Conservation (phyloP, 805 yeast species). For the Candida ulmi region DNA sequence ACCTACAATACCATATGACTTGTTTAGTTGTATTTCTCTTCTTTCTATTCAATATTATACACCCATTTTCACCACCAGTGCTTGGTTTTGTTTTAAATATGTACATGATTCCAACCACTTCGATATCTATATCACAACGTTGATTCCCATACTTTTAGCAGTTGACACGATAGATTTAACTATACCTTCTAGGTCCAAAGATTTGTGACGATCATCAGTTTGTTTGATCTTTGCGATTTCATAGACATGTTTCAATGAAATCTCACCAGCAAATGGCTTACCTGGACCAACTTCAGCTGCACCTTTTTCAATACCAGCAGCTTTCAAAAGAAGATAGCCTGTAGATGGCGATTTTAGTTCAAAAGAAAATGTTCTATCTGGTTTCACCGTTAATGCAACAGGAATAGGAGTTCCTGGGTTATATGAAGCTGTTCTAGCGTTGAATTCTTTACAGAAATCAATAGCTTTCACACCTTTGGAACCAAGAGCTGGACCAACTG, state of each 20-base stretch:
- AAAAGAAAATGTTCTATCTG: conserved; percentile 87
- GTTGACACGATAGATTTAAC: conserved; percentile 81
- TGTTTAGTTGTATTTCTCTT: too few relatives aligned
- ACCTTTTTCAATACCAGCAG: conserved; percentile 79
- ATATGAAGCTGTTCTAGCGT: conserved; percentile 89
- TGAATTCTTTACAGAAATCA: conserved; percentile 96
- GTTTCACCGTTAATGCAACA: conserved; percentile 74
- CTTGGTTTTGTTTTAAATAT: too few relatives aligned
- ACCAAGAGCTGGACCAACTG: conserved; percentile 98
- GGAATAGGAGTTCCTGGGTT: conserved; percentile 90
- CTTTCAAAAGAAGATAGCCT: conserved; percentile 75
- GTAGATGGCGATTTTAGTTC: conserved; percentile 91
- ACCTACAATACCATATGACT: too few relatives aligned
- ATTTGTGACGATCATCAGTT: conserved; percentile 73
- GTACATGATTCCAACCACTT: conserved; percentile 1
- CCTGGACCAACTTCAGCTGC: conserved; percentile 53
- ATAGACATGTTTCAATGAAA: conserved; percentile 82
- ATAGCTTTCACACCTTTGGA: conserved; percentile 98
- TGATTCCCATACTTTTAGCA: conserved; percentile 86
- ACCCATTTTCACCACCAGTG: too few relatives aligned
- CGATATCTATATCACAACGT: conserved; percentile 54
- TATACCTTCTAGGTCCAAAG: conserved; percentile 64
- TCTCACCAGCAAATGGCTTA: conserved; percentile 54
- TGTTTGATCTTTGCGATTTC: conserved; percentile 94
- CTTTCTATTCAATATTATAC: too few relatives aligned